These are phyloP conservation scores for Manihot esculenta DNA, from an alignment of 441 rosid genomes.

Conservation along the genomic window DNA sequence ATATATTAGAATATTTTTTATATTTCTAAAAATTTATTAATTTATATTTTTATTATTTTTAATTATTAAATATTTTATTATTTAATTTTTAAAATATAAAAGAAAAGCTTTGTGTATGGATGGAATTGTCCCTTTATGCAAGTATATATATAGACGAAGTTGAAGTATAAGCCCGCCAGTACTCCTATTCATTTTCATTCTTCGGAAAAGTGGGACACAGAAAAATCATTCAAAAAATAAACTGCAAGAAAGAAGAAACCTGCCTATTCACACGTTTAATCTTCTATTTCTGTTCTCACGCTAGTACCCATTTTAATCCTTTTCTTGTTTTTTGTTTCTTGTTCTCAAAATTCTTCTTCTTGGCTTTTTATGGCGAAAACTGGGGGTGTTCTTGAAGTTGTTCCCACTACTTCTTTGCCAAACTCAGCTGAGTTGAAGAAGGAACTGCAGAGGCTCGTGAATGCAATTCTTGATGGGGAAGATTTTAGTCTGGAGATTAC, in stretches of 20 bases:
- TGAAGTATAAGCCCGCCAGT: too few species aligned
- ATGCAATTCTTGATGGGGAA: conserved; percentile 44
- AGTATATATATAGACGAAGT: too few species aligned
- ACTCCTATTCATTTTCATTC: too few species aligned
- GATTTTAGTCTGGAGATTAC: conserved; percentile 46
- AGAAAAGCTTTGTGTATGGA: too few species aligned
- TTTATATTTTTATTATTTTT: too few species aligned
- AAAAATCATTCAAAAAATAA: too few species aligned
- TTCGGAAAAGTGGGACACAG: too few species aligned
- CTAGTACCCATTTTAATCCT: not conserved
- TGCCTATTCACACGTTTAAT: conserved; percentile 3
- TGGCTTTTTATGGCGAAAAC: conserved; percentile 12
- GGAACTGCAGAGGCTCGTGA: conserved; percentile 58
- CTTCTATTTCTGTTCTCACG: not conserved
- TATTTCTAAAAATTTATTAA: too few species aligned
- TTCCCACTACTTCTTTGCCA: conserved; percentile 37
- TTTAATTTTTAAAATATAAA: too few species aligned
- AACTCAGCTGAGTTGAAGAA: conserved; percentile 51
- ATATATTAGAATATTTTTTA: too few species aligned
- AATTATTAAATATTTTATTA: too few species aligned
- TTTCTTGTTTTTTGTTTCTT: not conserved
- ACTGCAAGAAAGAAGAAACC: conserved; percentile 13
- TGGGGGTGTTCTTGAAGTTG: conserved; percentile 4
- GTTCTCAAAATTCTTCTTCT: not conserved
- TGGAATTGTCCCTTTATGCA: too few species aligned